Evolutionary conservation across 108 stramenopile species (phyloP).

Genomic region (Cyclotella kingstonii): DNA sequence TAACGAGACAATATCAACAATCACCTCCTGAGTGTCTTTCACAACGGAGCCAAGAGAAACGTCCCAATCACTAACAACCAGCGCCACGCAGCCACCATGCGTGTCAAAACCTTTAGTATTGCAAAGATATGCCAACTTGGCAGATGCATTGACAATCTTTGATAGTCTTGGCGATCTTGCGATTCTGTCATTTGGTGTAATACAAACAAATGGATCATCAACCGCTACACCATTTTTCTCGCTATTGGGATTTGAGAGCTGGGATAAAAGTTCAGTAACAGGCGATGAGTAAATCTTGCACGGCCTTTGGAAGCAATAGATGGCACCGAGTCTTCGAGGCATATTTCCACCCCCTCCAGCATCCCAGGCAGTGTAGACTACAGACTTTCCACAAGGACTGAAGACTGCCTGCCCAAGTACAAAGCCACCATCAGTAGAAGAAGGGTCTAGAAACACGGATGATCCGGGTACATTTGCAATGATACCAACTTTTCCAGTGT

Average conservation of each 20-base stretch:
- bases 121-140: conserved; percentile 57
- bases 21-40: conserved; percentile 11
- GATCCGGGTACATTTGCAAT: conserved; percentile 61
- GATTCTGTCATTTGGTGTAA: conserved; percentile 52
- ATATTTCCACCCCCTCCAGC: conserved; percentile 61
- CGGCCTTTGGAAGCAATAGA: conserved; percentile 70
- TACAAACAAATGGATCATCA: conserved; percentile 33
- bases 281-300: conserved; percentile 65
- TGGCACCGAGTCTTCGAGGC: conserved; percentile 70
- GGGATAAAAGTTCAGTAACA: conserved; percentile 38
- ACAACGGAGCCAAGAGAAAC: conserved; percentile 13
- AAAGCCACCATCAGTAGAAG: conserved; percentile 32
- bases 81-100: conserved; percentile 63
- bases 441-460: conserved; percentile 1
- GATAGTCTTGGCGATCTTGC: conserved; percentile 68
- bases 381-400: conserved; percentile 44
- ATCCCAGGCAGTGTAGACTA: conserved; percentile 81
- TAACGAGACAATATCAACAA: conserved; percentile 36
- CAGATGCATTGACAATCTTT: conserved; percentile 4
- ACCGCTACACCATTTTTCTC: conserved; percentile 1
- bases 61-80: conserved; percentile 50
- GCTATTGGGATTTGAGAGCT: conserved; percentile 21
- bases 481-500: conserved; percentile 53
- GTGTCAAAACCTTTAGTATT: conserved; percentile 62
- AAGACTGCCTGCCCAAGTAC: conserved; percentile 63